Evolutionary conservation across 139 green algal genomes (phyloP), one percentile per base, ranked within the genome.

Genomic region (Micractinium conductrix): DNA sequence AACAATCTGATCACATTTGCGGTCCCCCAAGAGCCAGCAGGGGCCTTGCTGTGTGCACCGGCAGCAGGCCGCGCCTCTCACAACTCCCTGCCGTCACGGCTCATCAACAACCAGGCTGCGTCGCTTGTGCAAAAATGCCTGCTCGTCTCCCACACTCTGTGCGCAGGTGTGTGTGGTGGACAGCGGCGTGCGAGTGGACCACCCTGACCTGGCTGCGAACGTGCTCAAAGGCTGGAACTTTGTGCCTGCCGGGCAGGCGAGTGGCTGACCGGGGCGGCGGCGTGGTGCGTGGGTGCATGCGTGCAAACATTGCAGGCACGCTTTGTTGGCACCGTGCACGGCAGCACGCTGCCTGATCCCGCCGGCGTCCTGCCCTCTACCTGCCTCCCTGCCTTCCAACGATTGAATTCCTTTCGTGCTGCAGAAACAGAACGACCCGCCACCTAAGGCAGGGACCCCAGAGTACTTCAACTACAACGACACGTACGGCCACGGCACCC

Each of bases 401-500:
- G 5, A 21, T 65, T 16, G 17, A 65, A 65, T 40, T 24, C n/a
- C 33, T 72, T 6, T 26, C 2, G 14, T 37, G 35, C 4, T 55
- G 26, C 69, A 53, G 38, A 14, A 6, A 40, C 43, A 83, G 30
- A 62, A 62, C 68, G 71, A 38, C 4, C 70, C 69, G 30, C 69
- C 79, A 4, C 79, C 70, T 4, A 30, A 6, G n/a, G 69, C 69
- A 2, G 53, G 60, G 53, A 74, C 70, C 4, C 80, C 80, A 21
- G 67, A 80, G 26, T 85, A 74, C 50, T 62, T 80, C 28, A 80
- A 85, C 71, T 76, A 84, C 42, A 63, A 91, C 37, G 80, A 85
- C 80, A 85, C 80, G 2, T 78, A 80, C 26, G 80, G 80, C 37
- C 80, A 85, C 28, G 80, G 80, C 69, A 94, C 90, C 1, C 92